Evolutionary conservation across 306 rosid species (phyloP), one percentile per base, ranked within the genome.

Genomic region (Rosa rugosa): DNA sequence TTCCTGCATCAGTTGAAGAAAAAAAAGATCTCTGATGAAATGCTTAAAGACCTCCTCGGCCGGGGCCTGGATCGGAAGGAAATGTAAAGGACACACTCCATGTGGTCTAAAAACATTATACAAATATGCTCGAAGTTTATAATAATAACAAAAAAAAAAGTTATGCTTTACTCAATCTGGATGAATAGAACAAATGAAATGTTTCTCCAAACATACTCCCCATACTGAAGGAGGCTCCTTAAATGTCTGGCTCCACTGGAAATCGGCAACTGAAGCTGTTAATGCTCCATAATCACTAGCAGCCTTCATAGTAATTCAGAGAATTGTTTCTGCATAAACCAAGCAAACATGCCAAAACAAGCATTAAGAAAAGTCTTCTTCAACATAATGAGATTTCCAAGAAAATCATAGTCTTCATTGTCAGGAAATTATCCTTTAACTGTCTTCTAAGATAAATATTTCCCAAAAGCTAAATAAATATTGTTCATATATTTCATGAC

Each of bases 181-280:
- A 60, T 34, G 22, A 46, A 51, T 40, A 75, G 75, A 80, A 53
- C 71, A 79, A 73, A 68, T 8, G 34, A 85, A 77, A 83, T 71
- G 46, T 69, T 69, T 68, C 45, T 69, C 80, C 80, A 75, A 77
- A 68, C 92, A 76, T 91, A 94, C 99, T 92, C 97, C 97, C 99
- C 97, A 92, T 46, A 91, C 99, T 72, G 97, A 85, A 85, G 98
- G 98, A 72, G 98, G 90, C 77, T 93, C 99, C 88, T 91, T 95
- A 57, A 95, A 95, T 79, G 93, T 95, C 86, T 90, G 99, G 84
- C 98, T 95, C 99, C 99, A 95, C 84, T 93, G 97, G 79, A 95
- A 93, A 88, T 95, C 98, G 65, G 92, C 88, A 83, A 93, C 98
- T 65, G 99, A 95, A 76, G 94, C 87, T 49, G 99, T 95, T 90